Conservation (phyloP, 1,284 basidiomycete species). For the Coniferiporia weirii region DNA sequence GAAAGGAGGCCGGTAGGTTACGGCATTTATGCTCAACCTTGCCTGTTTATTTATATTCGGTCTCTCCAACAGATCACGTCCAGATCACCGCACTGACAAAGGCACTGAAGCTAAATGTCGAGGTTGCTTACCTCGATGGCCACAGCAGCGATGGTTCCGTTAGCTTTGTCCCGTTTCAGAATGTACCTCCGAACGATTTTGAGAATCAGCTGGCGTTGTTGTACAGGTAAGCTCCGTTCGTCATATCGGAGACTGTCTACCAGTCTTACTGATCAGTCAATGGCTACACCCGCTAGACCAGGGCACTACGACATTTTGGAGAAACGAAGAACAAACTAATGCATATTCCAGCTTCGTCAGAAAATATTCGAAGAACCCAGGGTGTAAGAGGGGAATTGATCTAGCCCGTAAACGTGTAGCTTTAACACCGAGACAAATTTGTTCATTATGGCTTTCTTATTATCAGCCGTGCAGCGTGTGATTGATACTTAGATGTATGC, state of each 20-base stretch:
- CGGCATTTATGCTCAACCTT: neutral
- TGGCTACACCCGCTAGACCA: conserved; percentile 39
- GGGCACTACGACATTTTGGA: conserved; percentile 73
- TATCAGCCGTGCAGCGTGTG: neutral
- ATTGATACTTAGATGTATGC: too few relatives aligned
- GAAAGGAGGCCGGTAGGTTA: conserved; percentile 71
- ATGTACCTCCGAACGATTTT: conserved; percentile 33
- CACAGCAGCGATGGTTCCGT: conserved; percentile 43
- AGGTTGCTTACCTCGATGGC: conserved; percentile 77
- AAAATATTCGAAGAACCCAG: neutral
- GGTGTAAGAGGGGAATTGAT: neutral
- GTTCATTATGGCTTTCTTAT: neutral
- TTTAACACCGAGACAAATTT: neutral
- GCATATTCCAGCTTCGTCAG: neutral
- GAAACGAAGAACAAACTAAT: neutral
- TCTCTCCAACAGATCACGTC: conserved; percentile 57
- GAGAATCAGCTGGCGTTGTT: conserved; percentile 55
- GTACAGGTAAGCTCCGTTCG: conserved; percentile 55
- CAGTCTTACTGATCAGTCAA: conserved; percentile 4
- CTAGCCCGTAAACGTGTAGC: neutral
- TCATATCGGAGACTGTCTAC: neutral
- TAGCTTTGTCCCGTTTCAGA: conserved; percentile 68
- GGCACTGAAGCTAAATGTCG: conserved; percentile 63
- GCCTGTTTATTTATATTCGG: neutral
- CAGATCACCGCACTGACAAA: conserved; percentile 77